Evolutionary conservation across 2,329 filamentous ascomycete genomes (phyloP).

Genomic region (Leptosphaerulina australis): DNA sequence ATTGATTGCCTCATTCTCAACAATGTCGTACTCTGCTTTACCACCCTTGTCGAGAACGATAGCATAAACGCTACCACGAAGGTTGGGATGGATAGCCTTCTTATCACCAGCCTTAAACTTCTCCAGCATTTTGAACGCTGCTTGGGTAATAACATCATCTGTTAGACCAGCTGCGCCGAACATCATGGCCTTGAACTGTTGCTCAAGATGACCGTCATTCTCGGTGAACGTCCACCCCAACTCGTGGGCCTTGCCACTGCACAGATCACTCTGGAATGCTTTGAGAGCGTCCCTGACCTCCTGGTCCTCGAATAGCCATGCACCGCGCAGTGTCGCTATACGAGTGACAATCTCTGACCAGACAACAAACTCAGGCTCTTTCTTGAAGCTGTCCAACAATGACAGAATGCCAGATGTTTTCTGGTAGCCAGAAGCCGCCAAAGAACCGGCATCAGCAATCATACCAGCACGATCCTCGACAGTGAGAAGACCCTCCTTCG

Average conservation of each 20-base stretch:
- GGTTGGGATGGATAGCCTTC: conserved; percentile 86
- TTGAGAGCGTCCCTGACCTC: conserved; percentile 76
- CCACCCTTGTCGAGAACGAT: conserved; percentile 85
- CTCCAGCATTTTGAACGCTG: conserved; percentile 87
- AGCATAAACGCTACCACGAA: conserved; percentile 83
- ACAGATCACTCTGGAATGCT: conserved; percentile 79
- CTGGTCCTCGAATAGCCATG: conserved; percentile 88
- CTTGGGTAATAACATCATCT: conserved; percentile 77
- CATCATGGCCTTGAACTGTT: conserved; percentile 92
- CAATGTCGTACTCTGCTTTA: conserved; percentile 80
- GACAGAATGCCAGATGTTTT: conserved; percentile 89
- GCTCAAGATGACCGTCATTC: conserved; percentile 83
- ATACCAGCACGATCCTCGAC: conserved; percentile 94
- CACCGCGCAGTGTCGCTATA: conserved; percentile 76
- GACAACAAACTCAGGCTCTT: conserved; percentile 86
- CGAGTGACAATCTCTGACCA: conserved; percentile 91
- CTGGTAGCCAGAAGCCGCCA: conserved; percentile 89
- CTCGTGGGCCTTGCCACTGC: conserved; percentile 80
- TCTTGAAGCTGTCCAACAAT: conserved; percentile 80
- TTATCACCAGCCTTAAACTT: conserved; percentile 81
- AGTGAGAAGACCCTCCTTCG: conserved; percentile 76
- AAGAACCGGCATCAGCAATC: conserved; percentile 85
- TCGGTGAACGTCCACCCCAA: conserved; percentile 88
- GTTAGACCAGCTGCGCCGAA: conserved; percentile 83
- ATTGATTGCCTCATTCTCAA: conserved; percentile 75